phyloP scores from a whole-genome alignment of 345 rosid genomes.

The Eutrema heterophyllum region DNA sequence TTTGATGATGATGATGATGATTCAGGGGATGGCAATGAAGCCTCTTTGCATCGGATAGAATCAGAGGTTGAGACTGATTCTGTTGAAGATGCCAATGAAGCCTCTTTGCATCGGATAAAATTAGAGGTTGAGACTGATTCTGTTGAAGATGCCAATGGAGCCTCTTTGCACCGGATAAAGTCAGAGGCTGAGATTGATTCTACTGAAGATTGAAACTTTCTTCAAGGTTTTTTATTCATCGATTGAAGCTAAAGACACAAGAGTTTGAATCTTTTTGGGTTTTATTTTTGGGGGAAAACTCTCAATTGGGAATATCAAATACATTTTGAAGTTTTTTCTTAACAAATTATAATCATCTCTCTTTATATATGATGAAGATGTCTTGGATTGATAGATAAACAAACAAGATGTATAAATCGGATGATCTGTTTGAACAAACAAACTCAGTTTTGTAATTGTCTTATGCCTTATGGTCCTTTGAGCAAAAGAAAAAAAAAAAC shows the following conservation, averaged over 20 bases:
- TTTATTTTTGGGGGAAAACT: neutral
- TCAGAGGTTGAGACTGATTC: neutral
- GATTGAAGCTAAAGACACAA: neutral
- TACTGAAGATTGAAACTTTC: neutral
- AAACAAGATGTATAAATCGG: constrained; percentile 1
- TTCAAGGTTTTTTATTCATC: neutral
- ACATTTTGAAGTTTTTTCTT: neutral
- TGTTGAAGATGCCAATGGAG: constrained; percentile 7
- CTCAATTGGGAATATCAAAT: neutral
- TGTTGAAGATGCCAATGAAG: neutral
- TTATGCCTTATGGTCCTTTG: neutral
- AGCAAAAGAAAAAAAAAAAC: too few species aligned
- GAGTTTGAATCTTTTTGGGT: neutral
- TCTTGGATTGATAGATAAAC: constrained; percentile 1
- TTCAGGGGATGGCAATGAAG: constrained; percentile 12
- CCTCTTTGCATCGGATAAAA: neutral
- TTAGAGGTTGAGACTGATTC: neutral
- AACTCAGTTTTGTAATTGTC: neutral
- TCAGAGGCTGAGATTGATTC: neutral
- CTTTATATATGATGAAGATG: constrained; percentile 12
- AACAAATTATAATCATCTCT: constrained; percentile 2
- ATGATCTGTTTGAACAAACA: neutral
- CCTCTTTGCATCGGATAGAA: neutral
- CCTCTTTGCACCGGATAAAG: neutral
- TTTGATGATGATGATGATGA: constrained; percentile 26